Base-by-base conservation (phyloP, 2,329 filamentous ascomycete genomes). In the Endocalyx cinctus region DNA sequence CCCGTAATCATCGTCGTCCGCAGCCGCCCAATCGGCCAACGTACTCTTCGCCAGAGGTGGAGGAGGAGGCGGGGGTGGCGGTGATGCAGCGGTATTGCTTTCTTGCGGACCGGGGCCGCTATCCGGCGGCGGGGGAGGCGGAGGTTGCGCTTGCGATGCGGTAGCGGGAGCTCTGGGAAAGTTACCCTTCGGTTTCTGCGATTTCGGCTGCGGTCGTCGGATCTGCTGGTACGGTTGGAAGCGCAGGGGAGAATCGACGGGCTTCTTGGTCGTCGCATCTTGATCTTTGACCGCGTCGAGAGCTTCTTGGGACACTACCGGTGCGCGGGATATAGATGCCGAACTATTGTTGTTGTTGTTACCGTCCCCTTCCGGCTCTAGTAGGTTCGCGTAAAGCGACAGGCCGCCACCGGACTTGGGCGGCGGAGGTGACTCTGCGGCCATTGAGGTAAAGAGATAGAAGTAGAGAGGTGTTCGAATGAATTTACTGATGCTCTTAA, bases 311-410 rank as follows among this genome's bases (percentile, higher is more conserved):
- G 88, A 89, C 34, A 82, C 71, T 32, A 89, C 78, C 0, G 87
- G 84, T 2, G 77, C 83, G 48, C 82, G 77, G 12, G 84, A 87
- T 48, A 90, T 86, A n/a, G 83, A 84, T n/a, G 72, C 64, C 3
- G 70, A 51, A 22, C 64, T 46, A n/a, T 8, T 8, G 8, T 23
- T 23, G n/a, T n/a, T n/a, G n/a, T n/a, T n/a, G n/a, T n/a, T n/a
- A n/a, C n/a, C n/a, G 37, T 63, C 58, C 42, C 59, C 49, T 29
- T 69, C 62, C 14, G 77, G 67, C 49, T 87, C 82, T 43, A 92
- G 77, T 27, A 94, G 74, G 58, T 94, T 86, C 34, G 86, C 88
- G 57, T 95, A 95, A 5, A 94, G 77, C 13, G 86, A 89, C 46
- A 87, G 67, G 37, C 72, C 71, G 37, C 67, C 63, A 36, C 66